Conservation (phyloP, 768 basidiomycete species). For the Botryobasidium botryosum region DNA sequence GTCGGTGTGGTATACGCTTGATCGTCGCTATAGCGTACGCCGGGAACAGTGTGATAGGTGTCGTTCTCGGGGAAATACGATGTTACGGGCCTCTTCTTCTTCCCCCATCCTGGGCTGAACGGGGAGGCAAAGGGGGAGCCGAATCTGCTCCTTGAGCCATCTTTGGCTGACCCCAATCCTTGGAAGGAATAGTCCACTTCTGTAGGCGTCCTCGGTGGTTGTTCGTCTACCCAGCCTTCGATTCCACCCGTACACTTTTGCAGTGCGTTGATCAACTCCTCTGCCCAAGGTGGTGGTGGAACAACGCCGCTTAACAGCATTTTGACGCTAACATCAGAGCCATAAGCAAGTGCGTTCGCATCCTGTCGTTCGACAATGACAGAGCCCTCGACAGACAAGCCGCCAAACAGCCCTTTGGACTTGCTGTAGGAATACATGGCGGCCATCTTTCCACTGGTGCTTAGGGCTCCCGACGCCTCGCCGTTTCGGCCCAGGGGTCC, state of each 20-base stretch:
- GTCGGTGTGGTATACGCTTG: no score
- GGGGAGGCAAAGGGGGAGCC: no score
- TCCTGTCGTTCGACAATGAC: constrained; percentile 68
- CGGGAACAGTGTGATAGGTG: no score
- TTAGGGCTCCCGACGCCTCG: constrained; percentile 74
- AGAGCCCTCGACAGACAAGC: constrained; percentile 41
- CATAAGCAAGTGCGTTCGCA: constrained; percentile 73
- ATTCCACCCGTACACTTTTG: constrained; percentile 42
- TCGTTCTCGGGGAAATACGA: no score
- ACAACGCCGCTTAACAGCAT: constrained; percentile 66
- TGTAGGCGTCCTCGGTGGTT: no score
- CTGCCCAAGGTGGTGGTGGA: constrained; percentile 63
- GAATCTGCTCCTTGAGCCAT: no score
- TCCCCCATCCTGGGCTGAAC: no score
- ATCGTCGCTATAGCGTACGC: no score
- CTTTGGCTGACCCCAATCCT: no score
- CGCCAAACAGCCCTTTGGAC: constrained; percentile 86
- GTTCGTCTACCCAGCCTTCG: constrained; percentile 1
- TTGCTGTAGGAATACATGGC: constrained; percentile 94
- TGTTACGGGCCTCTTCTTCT: no score
- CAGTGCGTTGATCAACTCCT: constrained; percentile 54
- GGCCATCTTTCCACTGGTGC: constrained; percentile 69
- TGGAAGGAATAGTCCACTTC: no score
- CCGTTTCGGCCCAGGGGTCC: constrained; percentile 13
- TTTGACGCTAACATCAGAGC: constrained; percentile 52